Percentiles rank a stretch among this genome's conserved stretches.
phyloP scores from a whole-genome alignment of 139 green algal genomes.

The Coccomyxa sp. region DNA sequence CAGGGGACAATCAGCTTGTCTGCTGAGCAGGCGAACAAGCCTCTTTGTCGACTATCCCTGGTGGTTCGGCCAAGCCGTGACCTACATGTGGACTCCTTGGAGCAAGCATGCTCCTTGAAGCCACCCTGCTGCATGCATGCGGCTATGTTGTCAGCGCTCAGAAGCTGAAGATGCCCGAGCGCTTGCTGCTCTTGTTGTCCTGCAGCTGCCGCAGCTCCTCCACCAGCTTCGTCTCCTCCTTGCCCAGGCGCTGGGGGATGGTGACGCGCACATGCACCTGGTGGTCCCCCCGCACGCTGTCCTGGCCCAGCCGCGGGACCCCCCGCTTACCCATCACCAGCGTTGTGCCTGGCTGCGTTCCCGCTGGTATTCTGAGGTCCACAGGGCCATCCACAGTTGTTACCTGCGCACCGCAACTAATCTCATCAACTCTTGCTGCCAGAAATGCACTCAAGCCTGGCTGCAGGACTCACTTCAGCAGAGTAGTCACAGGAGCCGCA shows the following conservation, averaged over 20 bases:
- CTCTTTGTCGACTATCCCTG: too few species aligned
- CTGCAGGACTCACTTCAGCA: neutral
- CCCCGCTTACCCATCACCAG: conserved; percentile 97
- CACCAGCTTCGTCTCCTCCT: conserved; percentile 87
- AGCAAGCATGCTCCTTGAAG: too few species aligned
- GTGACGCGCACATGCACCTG: conserved; percentile 61
- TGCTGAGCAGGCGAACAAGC: too few species aligned
- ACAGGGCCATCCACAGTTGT: conserved; percentile 91
- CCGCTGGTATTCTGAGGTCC: conserved; percentile 93
- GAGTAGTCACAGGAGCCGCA: neutral
- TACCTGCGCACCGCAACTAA: conserved; percentile 29
- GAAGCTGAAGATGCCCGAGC: neutral
- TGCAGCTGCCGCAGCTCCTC: conserved; percentile 76
- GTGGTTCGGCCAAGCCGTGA: too few species aligned
- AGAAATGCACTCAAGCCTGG: neutral
- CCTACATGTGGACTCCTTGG: too few species aligned
- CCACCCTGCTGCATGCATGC: too few species aligned
- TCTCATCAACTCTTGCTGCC: neutral
- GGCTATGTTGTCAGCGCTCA: too few species aligned
- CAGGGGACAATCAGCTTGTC: too few species aligned
- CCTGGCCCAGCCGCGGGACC: conserved; percentile 82
- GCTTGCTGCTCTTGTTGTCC: neutral
- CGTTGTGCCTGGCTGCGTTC: conserved; percentile 95
- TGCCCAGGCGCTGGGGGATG: conserved; percentile 83
- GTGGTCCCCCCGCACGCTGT: conserved; percentile 83